Percentiles rank a stretch among this genome's conserved stretches.
Conservation (phyloP, 2,329 filamentous ascomycete genomes). For the Thelonectria blattea region DNA sequence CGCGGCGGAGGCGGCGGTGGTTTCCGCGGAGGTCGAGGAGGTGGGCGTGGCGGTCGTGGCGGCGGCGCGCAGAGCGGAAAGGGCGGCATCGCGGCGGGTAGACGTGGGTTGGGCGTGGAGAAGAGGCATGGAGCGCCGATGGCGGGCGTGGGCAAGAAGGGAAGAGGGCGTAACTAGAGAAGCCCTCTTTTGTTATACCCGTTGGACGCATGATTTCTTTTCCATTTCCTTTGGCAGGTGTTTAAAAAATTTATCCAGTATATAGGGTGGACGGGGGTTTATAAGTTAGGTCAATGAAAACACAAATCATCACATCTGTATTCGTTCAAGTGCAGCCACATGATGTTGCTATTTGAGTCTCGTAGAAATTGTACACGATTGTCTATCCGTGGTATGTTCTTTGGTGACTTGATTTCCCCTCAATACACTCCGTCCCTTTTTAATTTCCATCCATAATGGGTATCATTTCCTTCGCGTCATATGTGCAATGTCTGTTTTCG, state of each 20-base stretch:
- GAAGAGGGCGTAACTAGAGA: slow-evolving; percentile 42
- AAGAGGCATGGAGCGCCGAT: slow-evolving; percentile 52
- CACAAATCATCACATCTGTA: slow-evolving; percentile 11
- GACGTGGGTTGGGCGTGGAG: slow-evolving; percentile 58
- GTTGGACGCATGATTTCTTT: slow-evolving; percentile 34
- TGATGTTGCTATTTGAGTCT: neutral
- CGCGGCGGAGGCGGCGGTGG: slow-evolving; percentile 46
- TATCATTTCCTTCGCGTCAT: slow-evolving; percentile 33
- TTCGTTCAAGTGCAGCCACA: no score
- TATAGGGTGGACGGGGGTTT: slow-evolving; percentile 24
- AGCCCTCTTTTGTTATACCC: slow-evolving; percentile 36
- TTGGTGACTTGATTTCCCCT: neutral
- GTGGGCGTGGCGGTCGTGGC: slow-evolving; percentile 42
- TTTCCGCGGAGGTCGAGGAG: slow-evolving; percentile 38
- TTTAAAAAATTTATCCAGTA: slow-evolving; percentile 28
- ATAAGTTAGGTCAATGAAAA: slow-evolving; percentile 21
- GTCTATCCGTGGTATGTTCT: neutral
- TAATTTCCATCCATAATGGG: slow-evolving; percentile 28
- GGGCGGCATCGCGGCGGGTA: slow-evolving; percentile 53
- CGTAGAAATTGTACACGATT: neutral
- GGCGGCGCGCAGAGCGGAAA: slow-evolving; percentile 52
- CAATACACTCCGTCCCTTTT: neutral
- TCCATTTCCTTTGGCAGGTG: slow-evolving; percentile 22
- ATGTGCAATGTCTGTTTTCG: slow-evolving; percentile 15
- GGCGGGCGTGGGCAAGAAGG: slow-evolving; percentile 51